Evolutionary conservation across 2,329 filamentous ascomycete genomes (phyloP).

Genomic region (Fusarium paranaense): DNA sequence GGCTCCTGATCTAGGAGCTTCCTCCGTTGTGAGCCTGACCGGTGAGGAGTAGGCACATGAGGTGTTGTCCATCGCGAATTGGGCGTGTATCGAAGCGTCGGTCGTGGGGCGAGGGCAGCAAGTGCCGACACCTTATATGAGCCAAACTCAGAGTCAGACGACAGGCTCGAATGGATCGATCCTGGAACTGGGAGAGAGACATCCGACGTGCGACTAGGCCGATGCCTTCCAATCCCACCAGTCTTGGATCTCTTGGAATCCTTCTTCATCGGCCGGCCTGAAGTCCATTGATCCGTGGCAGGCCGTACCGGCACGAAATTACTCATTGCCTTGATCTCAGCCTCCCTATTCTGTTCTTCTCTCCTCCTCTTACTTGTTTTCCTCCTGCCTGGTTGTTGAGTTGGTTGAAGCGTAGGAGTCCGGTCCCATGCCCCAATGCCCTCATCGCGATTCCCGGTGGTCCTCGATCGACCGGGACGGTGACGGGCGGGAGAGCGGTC

Average conservation of each 20-base stretch:
- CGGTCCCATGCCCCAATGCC: conserved; percentile 45
- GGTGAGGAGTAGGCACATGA: conserved; percentile 58
- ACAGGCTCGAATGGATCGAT: conserved; percentile 82
- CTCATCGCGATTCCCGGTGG: conserved; percentile 21
- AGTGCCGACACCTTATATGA: conserved; percentile 85
- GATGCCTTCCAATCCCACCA: conserved; percentile 60
- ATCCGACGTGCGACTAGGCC: conserved; percentile 75
- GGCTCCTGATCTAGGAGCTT: conserved; percentile 62
- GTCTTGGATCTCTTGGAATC: conserved; percentile 75
- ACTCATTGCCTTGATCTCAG: conserved; percentile 89
- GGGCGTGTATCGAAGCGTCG: conserved; percentile 81
- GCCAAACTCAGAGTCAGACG: conserved; percentile 75
- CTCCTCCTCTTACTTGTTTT: conserved; percentile 82
- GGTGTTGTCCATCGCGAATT: conserved; percentile 68
- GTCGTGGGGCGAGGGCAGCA: conserved; percentile 85
- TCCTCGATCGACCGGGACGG: conserved; percentile 29
- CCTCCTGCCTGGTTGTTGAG: conserved; percentile 70
- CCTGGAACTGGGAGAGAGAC: conserved; percentile 79
- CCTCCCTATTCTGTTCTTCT: conserved; percentile 82
- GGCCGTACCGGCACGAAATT: conserved; percentile 74
- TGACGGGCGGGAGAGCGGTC: conserved; percentile 36
- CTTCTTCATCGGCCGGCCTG: conserved; percentile 69
- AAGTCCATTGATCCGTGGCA: conserved; percentile 67
- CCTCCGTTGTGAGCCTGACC: conserved; percentile 64
- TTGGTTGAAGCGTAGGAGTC: conserved; percentile 68